Percentiles rank a stretch among this genome's conserved stretches.
These are phyloP conservation scores for Breynia disticha DNA, from an alignment of 441 rosid genomes.

Conservation along the genomic window DNA sequence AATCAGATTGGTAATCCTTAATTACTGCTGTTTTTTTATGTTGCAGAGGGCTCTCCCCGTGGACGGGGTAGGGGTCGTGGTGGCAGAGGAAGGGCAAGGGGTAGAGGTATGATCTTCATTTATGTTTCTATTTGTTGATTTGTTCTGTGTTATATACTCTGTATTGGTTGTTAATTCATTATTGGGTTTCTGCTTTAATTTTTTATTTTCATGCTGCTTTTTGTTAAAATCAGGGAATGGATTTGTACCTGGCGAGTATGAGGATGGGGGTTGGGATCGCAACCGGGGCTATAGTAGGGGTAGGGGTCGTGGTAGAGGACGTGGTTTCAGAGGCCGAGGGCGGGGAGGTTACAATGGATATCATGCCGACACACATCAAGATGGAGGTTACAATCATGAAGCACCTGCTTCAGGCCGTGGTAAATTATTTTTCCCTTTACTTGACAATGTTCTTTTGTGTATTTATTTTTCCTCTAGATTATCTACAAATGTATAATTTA, in stretches of 20 bases:
- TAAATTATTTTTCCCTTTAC: constrained; percentile 8
- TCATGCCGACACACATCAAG: constrained; percentile 48
- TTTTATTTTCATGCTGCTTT: not conserved
- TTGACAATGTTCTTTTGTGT: not conserved
- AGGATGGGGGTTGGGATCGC: constrained; percentile 70
- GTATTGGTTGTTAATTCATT: not conserved
- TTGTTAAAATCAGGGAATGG: constrained; percentile 40
- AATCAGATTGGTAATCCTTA: not conserved
- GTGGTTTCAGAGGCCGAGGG: constrained; percentile 65
- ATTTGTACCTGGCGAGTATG: constrained; percentile 45
- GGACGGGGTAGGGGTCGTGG: constrained; percentile 67
- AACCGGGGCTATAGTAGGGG: constrained; percentile 53
- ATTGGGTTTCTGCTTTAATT: not conserved
- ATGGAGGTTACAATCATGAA: constrained; percentile 58
- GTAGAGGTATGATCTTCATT: constrained; percentile 47
- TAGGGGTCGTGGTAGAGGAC: constrained; percentile 81
- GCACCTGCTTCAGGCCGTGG: constrained; percentile 59
- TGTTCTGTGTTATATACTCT: not conserved
- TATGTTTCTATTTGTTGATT: not conserved
- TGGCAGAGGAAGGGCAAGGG: constrained; percentile 60
- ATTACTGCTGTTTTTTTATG: constrained; percentile 9
- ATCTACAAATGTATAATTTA: not conserved
- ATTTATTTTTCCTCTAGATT: not conserved
- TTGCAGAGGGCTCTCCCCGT: constrained; percentile 71
- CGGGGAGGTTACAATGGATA: constrained; percentile 66